Evolutionary conservation across 768 basidiomycete species (phyloP), one percentile per base, ranked within the genome.

Genomic region (Saitozyma podzolica): DNA sequence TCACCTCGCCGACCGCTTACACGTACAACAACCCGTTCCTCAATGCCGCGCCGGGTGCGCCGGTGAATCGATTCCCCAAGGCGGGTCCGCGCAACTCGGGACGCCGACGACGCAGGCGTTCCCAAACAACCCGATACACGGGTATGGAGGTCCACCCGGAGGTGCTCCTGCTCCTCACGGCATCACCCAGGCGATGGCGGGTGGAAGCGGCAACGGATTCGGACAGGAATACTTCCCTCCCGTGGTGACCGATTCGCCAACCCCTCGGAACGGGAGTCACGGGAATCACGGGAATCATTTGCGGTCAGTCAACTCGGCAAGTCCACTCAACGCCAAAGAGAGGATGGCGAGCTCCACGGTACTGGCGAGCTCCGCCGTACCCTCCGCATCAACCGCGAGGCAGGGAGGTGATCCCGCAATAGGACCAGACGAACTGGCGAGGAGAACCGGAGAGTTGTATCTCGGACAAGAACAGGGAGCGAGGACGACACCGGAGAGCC

Each of bases 41-140:
- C 58, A 87, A 87, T 64, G 81, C 86, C n/a, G 83, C 85, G 9
- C 85, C 86, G 1, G 87, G 87, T 48, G 87, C 86, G 37, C 87
- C 86, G 0, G 55, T 80, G 42, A 64, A 74, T 56, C 59, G 63
- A 43, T 64, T 53, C 49, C 66, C 2, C 59, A 58, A 13, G 54
- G 56, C 45, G 74, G 74, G 8, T 70, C 68, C 14, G 74, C 74
- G 10, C 61, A 57, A 8, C 58, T 75, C 8, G 71, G 63, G 5
- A 75, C 74, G 40, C 74, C 74, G 0, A 72, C 74, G 0, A 75
- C 74, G 0, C 69, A 68, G 50, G 54, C 66, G n/a, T 75, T 75
- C 67, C 70, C 74, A 1, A 61, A 49, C 14, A 62, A 64, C 40
- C 64, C 63, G 11, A 43, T 61, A 2, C 64, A 66, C 39, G 60